These are phyloP conservation scores for Chaetoceros muelleri DNA, from an alignment of 108 stramenopile genomes.

Conservation along the genomic window DNA sequence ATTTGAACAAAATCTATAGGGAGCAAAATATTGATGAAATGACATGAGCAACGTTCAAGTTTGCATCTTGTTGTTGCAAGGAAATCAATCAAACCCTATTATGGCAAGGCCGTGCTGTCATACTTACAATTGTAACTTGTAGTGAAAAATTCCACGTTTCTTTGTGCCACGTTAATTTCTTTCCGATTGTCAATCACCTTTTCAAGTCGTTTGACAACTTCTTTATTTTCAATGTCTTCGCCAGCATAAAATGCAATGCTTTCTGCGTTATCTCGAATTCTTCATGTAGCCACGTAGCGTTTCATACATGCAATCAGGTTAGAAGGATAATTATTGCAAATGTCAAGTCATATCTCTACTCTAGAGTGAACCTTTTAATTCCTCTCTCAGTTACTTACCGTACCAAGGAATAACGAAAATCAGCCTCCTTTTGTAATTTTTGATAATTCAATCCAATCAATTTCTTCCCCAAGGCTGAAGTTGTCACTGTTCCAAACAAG, in stretches of 20 bases:
- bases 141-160: constrained; percentile 92
- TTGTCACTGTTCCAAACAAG: constrained; percentile 59
- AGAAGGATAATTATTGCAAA: no score
- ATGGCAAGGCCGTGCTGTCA: no score
- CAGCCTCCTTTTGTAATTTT: constrained; percentile 74
- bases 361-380: no score
- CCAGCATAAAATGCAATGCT: constrained; percentile 93
- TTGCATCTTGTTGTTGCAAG: no score
- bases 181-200: constrained; percentile 60
- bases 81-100: no score
- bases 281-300: no score
- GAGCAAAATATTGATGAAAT: not conserved
- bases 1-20: constrained; percentile 79
- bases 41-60: constrained; percentile 1
- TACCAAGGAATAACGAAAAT: constrained; percentile 83
- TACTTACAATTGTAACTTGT: constrained; percentile 82
- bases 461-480: constrained; percentile 47
- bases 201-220: constrained; percentile 43
- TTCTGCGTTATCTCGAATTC: constrained; percentile 92
- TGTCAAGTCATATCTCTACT: no score
- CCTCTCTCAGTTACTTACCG: no score
- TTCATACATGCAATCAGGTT: no score
- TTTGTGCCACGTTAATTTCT: constrained; percentile 61
- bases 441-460: constrained; percentile 77
- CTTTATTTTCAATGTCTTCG: constrained; percentile 72